phyloP scores from a whole-genome alignment of 306 rosid species.

The Quercus cerris region DNA sequence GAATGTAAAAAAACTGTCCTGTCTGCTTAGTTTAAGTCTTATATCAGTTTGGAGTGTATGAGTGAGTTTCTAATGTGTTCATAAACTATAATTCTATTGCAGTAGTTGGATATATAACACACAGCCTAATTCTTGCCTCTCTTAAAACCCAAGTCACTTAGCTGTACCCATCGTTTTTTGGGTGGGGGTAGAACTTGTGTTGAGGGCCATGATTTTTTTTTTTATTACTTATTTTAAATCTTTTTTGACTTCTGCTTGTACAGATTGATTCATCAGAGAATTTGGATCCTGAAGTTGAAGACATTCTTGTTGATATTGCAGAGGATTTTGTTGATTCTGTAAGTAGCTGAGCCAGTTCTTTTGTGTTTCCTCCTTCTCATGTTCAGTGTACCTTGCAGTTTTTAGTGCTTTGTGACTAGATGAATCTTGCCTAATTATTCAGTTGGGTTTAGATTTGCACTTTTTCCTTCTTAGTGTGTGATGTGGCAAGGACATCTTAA shows the following conservation, averaged over 20 bases:
- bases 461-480: not conserved
- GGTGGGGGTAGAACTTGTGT: not conserved
- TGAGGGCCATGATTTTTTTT: not conserved
- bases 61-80: no score
- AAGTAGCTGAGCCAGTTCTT: slow-evolving; percentile 37
- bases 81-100: not conserved
- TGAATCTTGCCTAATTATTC: slow-evolving; percentile 5
- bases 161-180: not conserved
- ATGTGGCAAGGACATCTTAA: no score
- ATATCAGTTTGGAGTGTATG: not conserved
- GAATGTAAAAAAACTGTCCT: not conserved
- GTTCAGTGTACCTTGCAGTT: not conserved
- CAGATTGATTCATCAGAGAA: slow-evolving; percentile 86
- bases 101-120: not conserved
- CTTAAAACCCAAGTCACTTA: not conserved
- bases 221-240: not conserved
- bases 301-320: slow-evolving; percentile 80
- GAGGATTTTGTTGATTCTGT: slow-evolving; percentile 94
- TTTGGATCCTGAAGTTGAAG: slow-evolving; percentile 91
- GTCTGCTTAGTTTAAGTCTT: not conserved
- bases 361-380: not conserved
- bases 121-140: not conserved
- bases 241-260: slow-evolving; percentile 19
- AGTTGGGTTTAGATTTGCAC: not conserved
- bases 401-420: slow-evolving; percentile 1